Evolutionary conservation across 1,139 yeast genomes (phyloP).

Genomic region (Saccharomyces pastorianus): DNA sequence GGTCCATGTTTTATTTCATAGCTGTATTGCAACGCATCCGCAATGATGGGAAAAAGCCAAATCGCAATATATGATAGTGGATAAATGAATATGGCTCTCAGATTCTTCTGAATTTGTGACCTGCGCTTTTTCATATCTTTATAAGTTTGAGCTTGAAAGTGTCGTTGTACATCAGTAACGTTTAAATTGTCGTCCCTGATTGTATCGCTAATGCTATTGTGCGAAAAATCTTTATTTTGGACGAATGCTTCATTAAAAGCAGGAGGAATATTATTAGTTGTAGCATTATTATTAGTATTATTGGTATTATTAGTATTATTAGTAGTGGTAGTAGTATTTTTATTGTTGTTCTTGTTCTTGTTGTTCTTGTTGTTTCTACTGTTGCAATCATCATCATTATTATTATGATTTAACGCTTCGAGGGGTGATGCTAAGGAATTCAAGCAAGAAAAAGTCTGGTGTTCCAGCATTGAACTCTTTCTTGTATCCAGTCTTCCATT

Average conservation of each 20-base stretch:
- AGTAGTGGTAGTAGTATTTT: neutral
- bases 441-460: neutral
- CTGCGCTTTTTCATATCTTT: slow-evolving; percentile 54
- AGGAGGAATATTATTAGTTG: neutral
- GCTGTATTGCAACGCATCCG: slow-evolving; percentile 51
- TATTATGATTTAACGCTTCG: neutral
- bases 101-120: slow-evolving; percentile 62
- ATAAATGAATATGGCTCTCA: slow-evolving; percentile 72
- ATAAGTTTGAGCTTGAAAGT: slow-evolving; percentile 53
- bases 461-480: neutral
- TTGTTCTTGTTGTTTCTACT: neutral
- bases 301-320: neutral
- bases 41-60: slow-evolving; percentile 77
- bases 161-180: slow-evolving; percentile 27
- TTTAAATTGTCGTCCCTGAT: slow-evolving; percentile 2
- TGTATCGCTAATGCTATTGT: neutral
- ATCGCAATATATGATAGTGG: slow-evolving; percentile 73
- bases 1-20: slow-evolving; percentile 45
- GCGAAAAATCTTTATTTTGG: neutral
- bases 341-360: neutral
- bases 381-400: neutral
- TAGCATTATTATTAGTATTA: neutral
- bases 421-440: neutral
- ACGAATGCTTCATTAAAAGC: neutral
- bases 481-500: neutral